Evolutionary conservation across 805 yeast species (phyloP).

Genomic region (Yamadazyma nakazawae): DNA sequence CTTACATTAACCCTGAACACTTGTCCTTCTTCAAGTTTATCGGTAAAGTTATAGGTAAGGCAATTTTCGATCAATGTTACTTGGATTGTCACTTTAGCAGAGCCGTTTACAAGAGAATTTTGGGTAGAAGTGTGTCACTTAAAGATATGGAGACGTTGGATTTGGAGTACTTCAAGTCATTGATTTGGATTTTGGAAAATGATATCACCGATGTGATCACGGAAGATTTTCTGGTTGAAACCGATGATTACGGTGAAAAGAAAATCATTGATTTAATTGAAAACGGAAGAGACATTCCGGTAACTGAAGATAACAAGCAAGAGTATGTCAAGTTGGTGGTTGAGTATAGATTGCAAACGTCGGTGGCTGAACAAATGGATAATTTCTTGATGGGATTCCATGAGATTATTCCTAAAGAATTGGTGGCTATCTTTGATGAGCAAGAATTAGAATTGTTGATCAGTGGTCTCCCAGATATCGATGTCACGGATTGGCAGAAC

Average conservation of each 20-base stretch:
- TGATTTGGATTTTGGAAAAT: constrained; percentile 94
- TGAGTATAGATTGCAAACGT: constrained; percentile 77
- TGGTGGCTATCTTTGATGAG: constrained; percentile 87
- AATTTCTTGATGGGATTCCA: constrained; percentile 84
- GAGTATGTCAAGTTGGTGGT: constrained; percentile 86
- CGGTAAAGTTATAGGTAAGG: constrained; percentile 92
- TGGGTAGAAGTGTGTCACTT: constrained; percentile 76
- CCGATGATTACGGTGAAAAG: constrained; percentile 91
- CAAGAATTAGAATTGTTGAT: constrained; percentile 90
- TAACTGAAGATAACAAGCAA: constrained; percentile 85
- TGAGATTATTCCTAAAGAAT: constrained; percentile 80
- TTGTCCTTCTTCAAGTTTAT: constrained; percentile 88
- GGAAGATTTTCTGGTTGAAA: constrained; percentile 90
- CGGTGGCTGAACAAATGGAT: constrained; percentile 85
- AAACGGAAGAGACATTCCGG: constrained; percentile 77
- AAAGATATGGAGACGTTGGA: constrained; percentile 95
- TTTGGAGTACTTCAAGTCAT: constrained; percentile 84
- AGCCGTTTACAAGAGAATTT: constrained; percentile 85
- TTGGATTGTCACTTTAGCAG: constrained; percentile 93
- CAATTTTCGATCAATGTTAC: constrained; percentile 80
- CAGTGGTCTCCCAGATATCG: constrained; percentile 94
- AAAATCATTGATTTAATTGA: constrained; percentile 79
- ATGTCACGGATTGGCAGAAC: constrained; percentile 92
- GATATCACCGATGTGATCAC: constrained; percentile 94
- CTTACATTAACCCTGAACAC: constrained; percentile 92